Base-by-base conservation (phyloP, 148 eudicot species). In the Camellia granthamiana region DNA sequence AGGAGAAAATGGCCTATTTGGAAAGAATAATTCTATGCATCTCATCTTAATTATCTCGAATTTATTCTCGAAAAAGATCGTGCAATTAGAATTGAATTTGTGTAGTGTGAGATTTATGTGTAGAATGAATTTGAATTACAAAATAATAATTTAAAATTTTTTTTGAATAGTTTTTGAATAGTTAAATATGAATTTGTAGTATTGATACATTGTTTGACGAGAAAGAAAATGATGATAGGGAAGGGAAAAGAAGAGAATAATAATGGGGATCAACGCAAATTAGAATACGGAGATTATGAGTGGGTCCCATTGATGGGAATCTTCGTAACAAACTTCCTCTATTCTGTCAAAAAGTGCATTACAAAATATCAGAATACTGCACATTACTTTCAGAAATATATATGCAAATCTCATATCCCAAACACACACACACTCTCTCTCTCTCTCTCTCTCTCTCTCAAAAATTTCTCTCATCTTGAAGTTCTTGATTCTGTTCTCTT, bases 321-420 rank as follows among this genome's bases (percentile, higher is more conserved):
- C 81, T 72, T 69, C 56, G 67, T 79, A 80, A 80, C 83, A 83
- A 80, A 83, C 85, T 76, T 38, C 52, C 78, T 23, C 72, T 55
- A 13, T 43, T 72, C 41, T 21, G 23, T 21, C 71, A 60, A 47
- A 62, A 70, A 56, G 56, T 2, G 3, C 46, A 23, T n/a, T 23
- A 30, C 21, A 55, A 11, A 74, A 7, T 38, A 65, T 55, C 41
- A 76, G 12, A 0, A 41, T 14, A 23, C 51, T 46, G 30, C 30
- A 23, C 30, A 23, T 79, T 30, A 46, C 7, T 77, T 18, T 65
- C 75, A 55, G 13, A 23, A 64, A 30, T 54, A 58, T 67, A 49
- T 77, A 65, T 51, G 4, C 87, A 84, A 83, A 23, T 23, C 30
- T 23, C 30, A 73, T 78, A 23, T 30, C 75, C 74, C 9, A 3